Conservation (phyloP, 345 rosid species). For the Arabidopsis arenosa region DNA sequence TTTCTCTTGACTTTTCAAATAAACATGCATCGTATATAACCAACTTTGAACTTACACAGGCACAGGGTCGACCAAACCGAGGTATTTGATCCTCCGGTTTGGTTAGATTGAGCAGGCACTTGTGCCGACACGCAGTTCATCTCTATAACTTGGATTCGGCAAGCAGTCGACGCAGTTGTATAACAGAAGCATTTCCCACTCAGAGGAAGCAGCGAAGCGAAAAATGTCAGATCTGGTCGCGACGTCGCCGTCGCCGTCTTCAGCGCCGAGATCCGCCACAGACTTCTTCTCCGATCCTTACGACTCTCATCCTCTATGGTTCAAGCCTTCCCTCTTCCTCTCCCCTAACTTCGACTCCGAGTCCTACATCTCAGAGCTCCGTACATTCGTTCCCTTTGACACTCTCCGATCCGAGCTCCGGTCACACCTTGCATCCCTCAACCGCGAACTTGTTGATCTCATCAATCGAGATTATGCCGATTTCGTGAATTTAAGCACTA, state of each 20-base stretch:
- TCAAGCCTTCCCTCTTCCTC: slow-evolving; percentile 86
- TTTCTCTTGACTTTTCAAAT: not conserved
- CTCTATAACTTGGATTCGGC: slow-evolving; percentile 12
- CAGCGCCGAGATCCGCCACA: slow-evolving; percentile 84
- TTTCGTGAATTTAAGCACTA: slow-evolving; percentile 92
- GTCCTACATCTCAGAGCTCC: slow-evolving; percentile 89
- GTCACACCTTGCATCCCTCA: slow-evolving; percentile 81
- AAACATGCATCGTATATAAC: not conserved
- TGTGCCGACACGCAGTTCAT: slow-evolving; percentile 23
- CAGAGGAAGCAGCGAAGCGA: slow-evolving; percentile 14
- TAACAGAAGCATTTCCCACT: slow-evolving; percentile 14
- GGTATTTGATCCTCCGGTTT: slow-evolving; percentile 11
- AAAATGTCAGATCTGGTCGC: slow-evolving; percentile 63
- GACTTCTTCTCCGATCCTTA: slow-evolving; percentile 92
- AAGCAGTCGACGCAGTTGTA: slow-evolving; percentile 26
- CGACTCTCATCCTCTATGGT: slow-evolving; percentile 92
- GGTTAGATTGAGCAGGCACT: not conserved
- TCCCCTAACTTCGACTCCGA: slow-evolving; percentile 85
- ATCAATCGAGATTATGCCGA: slow-evolving; percentile 98
- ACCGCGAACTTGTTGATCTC: slow-evolving; percentile 92
- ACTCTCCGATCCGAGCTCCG: slow-evolving; percentile 96
- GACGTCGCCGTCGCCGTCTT: slow-evolving; percentile 55
- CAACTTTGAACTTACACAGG: not conserved
- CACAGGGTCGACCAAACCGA: slow-evolving; percentile 8
- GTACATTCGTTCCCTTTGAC: slow-evolving; percentile 92